Conservation (phyloP, 176 grass and related monocot species). For the Dactylis glomerata region DNA sequence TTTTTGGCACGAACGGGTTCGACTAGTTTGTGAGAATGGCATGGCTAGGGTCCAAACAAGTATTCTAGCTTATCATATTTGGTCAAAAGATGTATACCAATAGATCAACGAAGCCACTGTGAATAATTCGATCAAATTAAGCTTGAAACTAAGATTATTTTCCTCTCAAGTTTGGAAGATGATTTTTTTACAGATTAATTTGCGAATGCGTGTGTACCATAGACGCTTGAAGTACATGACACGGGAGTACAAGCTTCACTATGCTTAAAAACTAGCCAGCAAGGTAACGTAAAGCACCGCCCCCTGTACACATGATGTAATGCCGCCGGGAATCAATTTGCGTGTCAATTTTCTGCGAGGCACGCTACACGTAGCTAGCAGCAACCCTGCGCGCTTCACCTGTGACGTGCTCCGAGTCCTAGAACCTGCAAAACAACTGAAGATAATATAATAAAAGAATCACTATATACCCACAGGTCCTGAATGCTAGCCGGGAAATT, state of each 20-base stretch:
- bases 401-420: not conserved
- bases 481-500: not conserved
- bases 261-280: no score
- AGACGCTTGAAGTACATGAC: not conserved
- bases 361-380: not conserved
- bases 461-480: not conserved
- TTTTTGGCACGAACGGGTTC: no score
- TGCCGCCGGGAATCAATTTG: conserved; percentile 7
- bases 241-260: not conserved
- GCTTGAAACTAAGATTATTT: not conserved
- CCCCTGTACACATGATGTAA: not conserved
- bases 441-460: not conserved
- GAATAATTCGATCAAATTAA: not conserved
- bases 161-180: not conserved
- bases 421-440: not conserved
- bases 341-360: not conserved
- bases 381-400: not conserved
- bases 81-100: no score
- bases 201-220: not conserved
- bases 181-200: not conserved
- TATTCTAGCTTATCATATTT: no score
- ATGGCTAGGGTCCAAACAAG: no score
- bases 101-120: not conserved
- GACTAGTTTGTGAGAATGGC: no score
- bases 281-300: conserved; percentile 24